Base-by-base conservation (phyloP, 768 basidiomycete species). In the Amanita jacksonii region DNA sequence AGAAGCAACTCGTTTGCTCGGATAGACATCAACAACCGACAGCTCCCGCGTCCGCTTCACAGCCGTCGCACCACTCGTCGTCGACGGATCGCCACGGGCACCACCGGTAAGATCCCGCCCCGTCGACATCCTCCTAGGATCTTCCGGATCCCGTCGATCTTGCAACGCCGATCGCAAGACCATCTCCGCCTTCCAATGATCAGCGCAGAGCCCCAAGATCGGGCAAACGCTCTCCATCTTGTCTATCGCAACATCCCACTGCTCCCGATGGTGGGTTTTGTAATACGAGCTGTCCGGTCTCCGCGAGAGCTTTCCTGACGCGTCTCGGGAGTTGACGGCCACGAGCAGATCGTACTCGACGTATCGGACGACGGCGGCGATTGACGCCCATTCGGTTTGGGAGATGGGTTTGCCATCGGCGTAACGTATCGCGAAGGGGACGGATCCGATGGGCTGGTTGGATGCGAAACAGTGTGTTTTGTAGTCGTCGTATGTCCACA, bases 161-260 rank as follows among this genome's bases (percentile, higher is more conserved):
- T 36, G 22, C 43, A 36, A 43, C 8, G 43, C 43, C 43, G 33
- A 43, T 9, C 33, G 15, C 5, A 43, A 18, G 12, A 43, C 34
- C 32, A 27, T 27, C 34, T 43, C 43, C 5, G 43, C 33, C 43
- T 43, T 43, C 43, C 43, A 43, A 19, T 43, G 43, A 23, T 28
- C 22, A 8, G 34, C 43, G 16, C 43, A 43, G 10, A 35, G 34
- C n/a, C 24, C 33, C 13, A 43, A 23, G n/a, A 43, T 35, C 4
- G 43, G 33, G 16, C 34, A 36, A 16, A 43, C 34, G 8, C 18
- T 43, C 23, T 43, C 43, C 33, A 43, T n/a, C 25, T 19, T 43
- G 5, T 36, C 34, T 8, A 43, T 27, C 4, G 43, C 34, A 13
- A 3, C 8, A 12, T n/a, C 10, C 43, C 43, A 43, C 15, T 43